A percentile compares a stretch with the other conserved stretches of the same genome.
Evolutionary conservation across 352 stramenopile genomes (phyloP).

Genomic region (Globisporangium mamillatum): DNA sequence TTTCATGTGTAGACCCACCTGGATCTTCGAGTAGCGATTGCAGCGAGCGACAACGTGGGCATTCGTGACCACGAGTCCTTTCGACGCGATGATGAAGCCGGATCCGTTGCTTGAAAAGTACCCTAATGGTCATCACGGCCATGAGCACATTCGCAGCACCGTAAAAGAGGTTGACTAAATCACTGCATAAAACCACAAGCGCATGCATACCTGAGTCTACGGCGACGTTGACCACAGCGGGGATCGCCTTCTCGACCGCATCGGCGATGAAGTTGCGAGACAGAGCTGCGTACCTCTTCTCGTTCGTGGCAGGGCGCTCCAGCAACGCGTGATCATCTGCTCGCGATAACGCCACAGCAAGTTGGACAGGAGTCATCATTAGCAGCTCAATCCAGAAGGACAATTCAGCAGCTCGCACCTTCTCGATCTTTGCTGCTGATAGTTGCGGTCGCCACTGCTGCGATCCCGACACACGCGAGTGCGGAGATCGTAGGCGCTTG

Average conservation of each 20-base stretch:
- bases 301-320: conserved; percentile 16
- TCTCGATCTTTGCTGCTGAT: conserved; percentile 13
- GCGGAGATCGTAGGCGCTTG: conserved; percentile 8
- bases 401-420: background rate
- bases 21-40: conserved; percentile 81
- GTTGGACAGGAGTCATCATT: background rate
- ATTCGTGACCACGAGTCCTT: conserved; percentile 92
- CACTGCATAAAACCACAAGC: background rate
- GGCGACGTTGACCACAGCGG: conserved; percentile 88
- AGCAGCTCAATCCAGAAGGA: background rate
- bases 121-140: conserved; percentile 20
- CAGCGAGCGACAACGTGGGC: conserved; percentile 87
- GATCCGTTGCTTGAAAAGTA: conserved; percentile 83
- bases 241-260: conserved; percentile 85
- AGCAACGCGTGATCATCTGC: conserved; percentile 21
- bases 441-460: background rate
- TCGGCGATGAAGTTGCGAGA: conserved; percentile 88
- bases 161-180: too few species aligned
- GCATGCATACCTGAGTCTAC: conserved; percentile 48
- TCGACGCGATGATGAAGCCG: conserved; percentile 89
- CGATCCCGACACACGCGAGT: conserved; percentile 1
- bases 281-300: conserved; percentile 25
- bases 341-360: background rate
- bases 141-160: too few species aligned
- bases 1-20: conserved; percentile 28